Conservation (phyloP, 352 stramenopile species). For the Phytopythium mirpurense region DNA sequence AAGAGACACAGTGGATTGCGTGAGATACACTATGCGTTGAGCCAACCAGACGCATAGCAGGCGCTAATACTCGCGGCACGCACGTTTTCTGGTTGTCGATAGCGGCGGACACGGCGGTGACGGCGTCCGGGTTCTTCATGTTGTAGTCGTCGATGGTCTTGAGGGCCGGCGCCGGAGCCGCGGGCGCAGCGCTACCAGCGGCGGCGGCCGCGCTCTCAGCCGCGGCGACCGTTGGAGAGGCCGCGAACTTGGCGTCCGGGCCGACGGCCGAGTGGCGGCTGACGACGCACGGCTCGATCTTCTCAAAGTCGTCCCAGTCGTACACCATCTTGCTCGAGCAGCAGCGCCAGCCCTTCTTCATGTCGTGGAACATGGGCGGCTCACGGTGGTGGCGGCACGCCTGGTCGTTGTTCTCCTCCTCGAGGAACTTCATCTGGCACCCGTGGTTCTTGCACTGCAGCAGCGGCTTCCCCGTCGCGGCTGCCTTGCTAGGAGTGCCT, state of each 20-base stretch:
- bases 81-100: constrained; percentile 53
- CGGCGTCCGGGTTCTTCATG: constrained; percentile 83
- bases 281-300: constrained; percentile 71
- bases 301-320: constrained; percentile 95
- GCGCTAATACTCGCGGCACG: constrained; percentile 10
- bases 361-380: constrained; percentile 87
- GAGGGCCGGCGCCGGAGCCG: constrained; percentile 31
- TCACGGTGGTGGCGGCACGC: constrained; percentile 75
- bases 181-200: constrained; percentile 8
- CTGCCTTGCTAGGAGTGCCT: constrained; percentile 12
- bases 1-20: too few species aligned
- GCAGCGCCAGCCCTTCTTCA: constrained; percentile 90
- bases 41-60: too few species aligned
- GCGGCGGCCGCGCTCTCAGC: constrained; percentile 36
- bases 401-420: constrained; percentile 68
- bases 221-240: constrained; percentile 73
- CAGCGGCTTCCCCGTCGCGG: constrained; percentile 27
- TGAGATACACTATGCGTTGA: too few species aligned
- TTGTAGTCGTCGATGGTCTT: constrained; percentile 94
- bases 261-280: constrained; percentile 65
- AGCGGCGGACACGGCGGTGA: constrained; percentile 73
- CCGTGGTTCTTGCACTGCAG: constrained; percentile 87
- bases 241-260: constrained; percentile 68
- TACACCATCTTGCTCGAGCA: constrained; percentile 90
- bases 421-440: constrained; percentile 76